Base-by-base conservation (phyloP, 164 flowering plant species). In the Kingdonia uniflora region DNA sequence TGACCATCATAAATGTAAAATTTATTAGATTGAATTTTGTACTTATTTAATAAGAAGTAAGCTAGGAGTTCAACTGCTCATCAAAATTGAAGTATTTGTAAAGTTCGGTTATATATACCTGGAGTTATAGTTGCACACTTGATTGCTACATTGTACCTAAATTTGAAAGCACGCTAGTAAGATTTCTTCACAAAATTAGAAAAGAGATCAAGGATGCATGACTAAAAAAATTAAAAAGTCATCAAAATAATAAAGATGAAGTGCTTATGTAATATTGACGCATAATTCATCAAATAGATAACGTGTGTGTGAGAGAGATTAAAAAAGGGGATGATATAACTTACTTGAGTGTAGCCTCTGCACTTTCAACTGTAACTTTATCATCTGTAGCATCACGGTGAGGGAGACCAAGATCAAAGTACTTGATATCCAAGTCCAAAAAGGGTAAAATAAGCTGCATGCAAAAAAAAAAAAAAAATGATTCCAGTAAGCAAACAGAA, bases 41-140 rank as follows among this genome's bases (percentile, higher is more conserved):
- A 3, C 8, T 3, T 29, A 29, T 3, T 29, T 4, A 8, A 29
- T 29, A 29, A 29, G 35, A 29, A 29, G 35, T 3, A n/a, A n/a
- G n/a, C n/a, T n/a, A n/a, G n/a, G n/a, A 29, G 8, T 29, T 3
- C 6, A 29, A 29, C 4, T 8, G 8, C 35, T 29, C 35, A 29
- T 3, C 35, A 29, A 29, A 3, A n/a, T 29, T 8, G 4, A 29
- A 8, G 8, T 29, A 29, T 3, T 29, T 29, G 8, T 29, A 8
- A 29, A 29, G 8, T 29, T 29, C 33, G 59, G 22, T 1, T 14
- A 13, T 47, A 11, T 11, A 49, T 73, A 91, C 98, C 98, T 66
- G 96, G 95, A 63, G 98, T 92, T 52, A 92, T 88, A 14, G 98
- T 92, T 46, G 98, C 98, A 70, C 98, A 92, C 77, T 92, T 92